Evolutionary conservation across 306 rosid genomes (phyloP).

Genomic region (Trichosanthes truncata): DNA sequence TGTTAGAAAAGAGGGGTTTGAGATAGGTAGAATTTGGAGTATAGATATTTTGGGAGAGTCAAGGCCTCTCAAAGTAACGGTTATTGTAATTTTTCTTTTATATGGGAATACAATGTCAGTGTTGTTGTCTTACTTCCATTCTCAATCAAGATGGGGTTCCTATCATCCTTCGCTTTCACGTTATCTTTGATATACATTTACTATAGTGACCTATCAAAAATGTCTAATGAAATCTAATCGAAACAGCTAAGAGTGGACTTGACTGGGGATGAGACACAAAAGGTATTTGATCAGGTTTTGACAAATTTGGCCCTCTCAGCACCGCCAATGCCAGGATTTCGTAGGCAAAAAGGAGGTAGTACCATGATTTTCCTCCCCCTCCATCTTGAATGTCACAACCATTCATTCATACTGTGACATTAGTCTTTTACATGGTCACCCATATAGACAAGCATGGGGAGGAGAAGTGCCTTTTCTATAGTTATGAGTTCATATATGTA

Average conservation of each 20-base stretch:
- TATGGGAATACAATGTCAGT: neutral
- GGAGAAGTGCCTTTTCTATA: neutral
- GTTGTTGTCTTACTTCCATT: neutral
- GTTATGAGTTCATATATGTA: neutral
- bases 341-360: slow-evolving; percentile 77
- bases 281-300: slow-evolving; percentile 50
- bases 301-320: slow-evolving; percentile 53
- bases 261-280: slow-evolving; percentile 59
- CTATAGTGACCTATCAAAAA: neutral
- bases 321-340: slow-evolving; percentile 87
- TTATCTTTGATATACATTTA: neutral
- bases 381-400: neutral
- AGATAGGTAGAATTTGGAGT: neutral
- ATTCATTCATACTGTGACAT: neutral
- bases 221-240: slow-evolving; percentile 13
- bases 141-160: neutral
- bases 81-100: neutral
- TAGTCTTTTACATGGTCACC: neutral
- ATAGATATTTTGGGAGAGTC: neutral
- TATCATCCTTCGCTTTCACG: neutral
- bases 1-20: neutral
- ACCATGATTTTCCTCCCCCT: neutral
- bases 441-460: neutral
- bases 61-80: neutral
- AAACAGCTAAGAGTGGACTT: slow-evolving; percentile 64